Conservation (phyloP, 2,329 filamentous ascomycete genomes). For the Rhinocladiella similis region DNA sequence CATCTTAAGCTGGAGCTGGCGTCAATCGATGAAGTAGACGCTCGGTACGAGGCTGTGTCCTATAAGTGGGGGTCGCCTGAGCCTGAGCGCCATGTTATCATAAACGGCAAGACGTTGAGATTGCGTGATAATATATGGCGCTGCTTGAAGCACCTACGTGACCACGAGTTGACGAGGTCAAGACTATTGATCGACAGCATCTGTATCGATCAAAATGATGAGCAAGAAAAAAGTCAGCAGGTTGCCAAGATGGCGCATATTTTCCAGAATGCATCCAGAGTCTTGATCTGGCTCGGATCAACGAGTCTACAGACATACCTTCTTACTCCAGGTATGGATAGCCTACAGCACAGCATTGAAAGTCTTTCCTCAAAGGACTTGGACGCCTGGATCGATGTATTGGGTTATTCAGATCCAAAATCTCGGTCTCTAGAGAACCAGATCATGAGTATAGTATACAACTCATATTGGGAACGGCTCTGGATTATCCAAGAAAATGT, state of each 20-base stretch:
- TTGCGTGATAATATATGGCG: constrained; percentile 3
- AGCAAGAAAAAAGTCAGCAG: constrained; percentile 15
- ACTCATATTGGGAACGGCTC: background rate
- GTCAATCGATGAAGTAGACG: background rate
- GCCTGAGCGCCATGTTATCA: background rate
- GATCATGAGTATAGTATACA: constrained; percentile 3
- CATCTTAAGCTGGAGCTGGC: background rate
- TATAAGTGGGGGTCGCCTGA: background rate
- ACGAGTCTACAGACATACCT: constrained; percentile 5
- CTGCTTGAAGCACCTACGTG: constrained; percentile 1
- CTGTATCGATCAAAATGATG: constrained; percentile 22
- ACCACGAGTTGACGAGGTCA: background rate
- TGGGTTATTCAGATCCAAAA: background rate
- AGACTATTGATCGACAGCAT: constrained; percentile 22
- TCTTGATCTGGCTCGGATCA: constrained; percentile 20
- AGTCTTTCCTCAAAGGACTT: background rate
- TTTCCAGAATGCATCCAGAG: constrained; percentile 16
- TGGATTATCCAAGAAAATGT: background rate
- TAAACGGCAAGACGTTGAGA: background rate
- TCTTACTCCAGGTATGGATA: background rate
- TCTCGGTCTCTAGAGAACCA: background rate
- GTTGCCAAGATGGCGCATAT: constrained; percentile 18
- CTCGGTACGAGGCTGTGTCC: constrained; percentile 1
- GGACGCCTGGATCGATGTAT: background rate
- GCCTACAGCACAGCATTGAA: background rate